Evolutionary conservation across 169 alveolate genomes (phyloP).

Genomic region (Miamiensis avidus): DNA sequence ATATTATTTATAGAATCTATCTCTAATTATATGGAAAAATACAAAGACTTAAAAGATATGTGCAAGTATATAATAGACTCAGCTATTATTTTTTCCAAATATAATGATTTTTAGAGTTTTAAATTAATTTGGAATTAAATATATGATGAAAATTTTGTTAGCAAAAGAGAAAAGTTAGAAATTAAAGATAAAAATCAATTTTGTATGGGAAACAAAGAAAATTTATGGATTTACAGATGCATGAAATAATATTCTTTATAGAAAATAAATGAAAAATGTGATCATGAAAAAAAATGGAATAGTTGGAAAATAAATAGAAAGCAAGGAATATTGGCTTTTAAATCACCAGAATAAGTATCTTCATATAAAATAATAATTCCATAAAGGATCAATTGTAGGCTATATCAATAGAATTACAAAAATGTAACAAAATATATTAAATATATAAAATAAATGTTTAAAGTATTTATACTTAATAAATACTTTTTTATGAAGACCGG

Average conservation of each 20-base stretch:
- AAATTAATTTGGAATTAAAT: not conserved
- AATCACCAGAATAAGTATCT: not conserved
- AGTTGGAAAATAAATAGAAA: not conserved
- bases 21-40: too few species aligned
- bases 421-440: too few species aligned
- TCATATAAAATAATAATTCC: too few species aligned
- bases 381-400: not conserved
- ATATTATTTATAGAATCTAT: too few species aligned
- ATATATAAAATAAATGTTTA: not conserved
- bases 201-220: not conserved
- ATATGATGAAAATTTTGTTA: not conserved
- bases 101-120: not conserved
- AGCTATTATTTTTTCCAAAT: too few species aligned
- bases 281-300: not conserved
- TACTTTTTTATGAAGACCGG: not conserved
- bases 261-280: not conserved
- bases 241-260: too few species aligned
- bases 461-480: too few species aligned
- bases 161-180: not conserved
- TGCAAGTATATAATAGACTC: not conserved
- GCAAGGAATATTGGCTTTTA: not conserved
- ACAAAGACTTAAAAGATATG: not conserved
- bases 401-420: too few species aligned
- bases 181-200: too few species aligned
- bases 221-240: too few species aligned